These are phyloP conservation scores for Alternaria tenuissima DNA, from an alignment of 2,329 filamentous ascomycete genomes.

Conservation along the genomic window DNA sequence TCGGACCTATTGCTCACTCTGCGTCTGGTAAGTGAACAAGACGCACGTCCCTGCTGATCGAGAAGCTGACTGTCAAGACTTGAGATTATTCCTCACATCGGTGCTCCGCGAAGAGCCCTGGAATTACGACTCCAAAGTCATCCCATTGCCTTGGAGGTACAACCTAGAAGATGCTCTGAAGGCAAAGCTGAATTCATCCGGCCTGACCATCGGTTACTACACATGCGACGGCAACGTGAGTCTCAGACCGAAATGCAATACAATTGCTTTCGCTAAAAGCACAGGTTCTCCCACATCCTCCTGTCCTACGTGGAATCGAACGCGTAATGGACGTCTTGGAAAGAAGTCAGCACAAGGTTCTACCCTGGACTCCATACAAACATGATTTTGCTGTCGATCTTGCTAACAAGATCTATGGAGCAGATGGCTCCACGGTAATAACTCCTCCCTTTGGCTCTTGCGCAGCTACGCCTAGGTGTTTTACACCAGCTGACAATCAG, in stretches of 20 bases:
- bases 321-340: conserved; percentile 4
- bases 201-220: conserved; percentile 63
- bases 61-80: background rate
- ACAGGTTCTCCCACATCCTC: conserved; percentile 16
- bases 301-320: conserved; percentile 6
- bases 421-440: conserved; percentile 6
- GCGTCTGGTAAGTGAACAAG: background rate
- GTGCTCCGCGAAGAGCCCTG: conserved; percentile 67
- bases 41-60: background rate
- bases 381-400: conserved; percentile 12
- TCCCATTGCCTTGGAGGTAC: conserved; percentile 67
- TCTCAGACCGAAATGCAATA: background rate
- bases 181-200: conserved; percentile 40
- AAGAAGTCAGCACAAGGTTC: conserved; percentile 7
- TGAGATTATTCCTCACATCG: conserved; percentile 60
- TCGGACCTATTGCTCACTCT: conserved; percentile 59
- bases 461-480: background rate
- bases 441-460: rapidly evolving
- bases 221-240: conserved; percentile 36
- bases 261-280: conserved; percentile 31
- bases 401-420: conserved; percentile 3
- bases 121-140: conserved; percentile 68
- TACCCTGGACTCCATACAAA: conserved; percentile 10
- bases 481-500: background rate
- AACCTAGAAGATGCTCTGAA: conserved; percentile 10